Evolutionary conservation across 225 moss, liverwort and hornwort species (phyloP).

Genomic region (Climacium dendroides): DNA sequence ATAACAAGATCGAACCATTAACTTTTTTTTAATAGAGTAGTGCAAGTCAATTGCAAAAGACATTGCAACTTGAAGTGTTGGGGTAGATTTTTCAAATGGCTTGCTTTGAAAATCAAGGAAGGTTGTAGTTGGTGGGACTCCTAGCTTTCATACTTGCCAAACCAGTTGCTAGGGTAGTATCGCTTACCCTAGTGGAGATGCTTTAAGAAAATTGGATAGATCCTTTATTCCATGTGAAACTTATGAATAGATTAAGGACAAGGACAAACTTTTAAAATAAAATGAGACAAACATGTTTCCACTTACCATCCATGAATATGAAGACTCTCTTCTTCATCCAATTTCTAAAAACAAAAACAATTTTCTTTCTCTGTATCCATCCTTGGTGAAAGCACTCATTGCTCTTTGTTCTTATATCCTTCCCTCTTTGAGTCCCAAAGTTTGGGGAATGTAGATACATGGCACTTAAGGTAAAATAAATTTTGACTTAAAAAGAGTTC

Average conservation of each 20-base stretch:
- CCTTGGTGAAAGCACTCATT: not conserved
- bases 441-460: not conserved
- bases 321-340: not conserved
- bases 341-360: not conserved
- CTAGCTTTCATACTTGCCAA: no score
- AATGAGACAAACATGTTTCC: not conserved
- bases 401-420: not conserved
- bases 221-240: not conserved
- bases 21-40: no score
- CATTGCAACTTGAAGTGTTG: no score
- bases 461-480: not conserved
- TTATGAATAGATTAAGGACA: fast-evolving
- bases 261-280: not conserved
- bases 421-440: not conserved
- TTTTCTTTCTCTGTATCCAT: not conserved
- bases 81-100: no score
- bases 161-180: no score
- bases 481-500: not conserved
- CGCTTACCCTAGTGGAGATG: no score
- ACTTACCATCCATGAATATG: fast-evolving
- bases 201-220: not conserved
- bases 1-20: no score
- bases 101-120: no score
- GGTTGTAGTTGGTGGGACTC: no score
- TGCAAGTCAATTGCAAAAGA: no score